Conservation (phyloP, 139 green algal genomes). For the Spirogloea muscicola region DNA sequence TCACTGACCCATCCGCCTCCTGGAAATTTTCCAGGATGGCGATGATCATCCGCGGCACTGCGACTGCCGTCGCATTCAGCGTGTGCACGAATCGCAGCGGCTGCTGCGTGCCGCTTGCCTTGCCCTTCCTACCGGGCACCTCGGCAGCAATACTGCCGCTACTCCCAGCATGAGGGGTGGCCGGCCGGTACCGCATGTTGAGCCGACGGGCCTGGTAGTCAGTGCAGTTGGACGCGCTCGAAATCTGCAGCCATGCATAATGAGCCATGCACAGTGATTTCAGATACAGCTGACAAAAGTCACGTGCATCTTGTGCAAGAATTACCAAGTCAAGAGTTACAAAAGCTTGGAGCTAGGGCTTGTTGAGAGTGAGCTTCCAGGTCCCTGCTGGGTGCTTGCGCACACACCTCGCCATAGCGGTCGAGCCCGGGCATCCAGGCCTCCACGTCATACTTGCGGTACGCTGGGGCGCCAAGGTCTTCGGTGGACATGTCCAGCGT, state of each 20-base stretch:
- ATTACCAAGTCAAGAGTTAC: no score
- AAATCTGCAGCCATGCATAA: slow-evolving; percentile 38
- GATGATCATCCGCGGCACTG: slow-evolving; percentile 94
- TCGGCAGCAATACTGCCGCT: background rate
- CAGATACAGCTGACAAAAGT: no score
- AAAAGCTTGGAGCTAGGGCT: no score
- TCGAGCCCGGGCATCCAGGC: slow-evolving; percentile 97
- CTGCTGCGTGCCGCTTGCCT: slow-evolving; percentile 47
- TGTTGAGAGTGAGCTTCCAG: no score
- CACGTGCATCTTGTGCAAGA: no score
- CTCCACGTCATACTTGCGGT: slow-evolving; percentile 96
- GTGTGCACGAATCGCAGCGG: slow-evolving; percentile 89
- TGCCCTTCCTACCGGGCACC: slow-evolving; percentile 48
- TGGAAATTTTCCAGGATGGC: slow-evolving; percentile 97
- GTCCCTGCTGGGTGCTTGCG: slow-evolving; percentile 1
- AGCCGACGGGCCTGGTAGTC: slow-evolving; percentile 95
- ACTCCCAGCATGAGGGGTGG: background rate
- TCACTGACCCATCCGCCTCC: slow-evolving; percentile 82
- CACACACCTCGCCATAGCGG: slow-evolving; percentile 89
- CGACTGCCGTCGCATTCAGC: slow-evolving; percentile 94
- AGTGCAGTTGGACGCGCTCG: slow-evolving; percentile 95
- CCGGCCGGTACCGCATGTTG: slow-evolving; percentile 77
- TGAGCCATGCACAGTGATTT: no score
- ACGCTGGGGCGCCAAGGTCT: slow-evolving; percentile 93
- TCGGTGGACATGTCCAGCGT: slow-evolving; percentile 89